Evolutionary conservation across 139 green algal species (phyloP).

Genomic region (Picochlorum sp.): DNA sequence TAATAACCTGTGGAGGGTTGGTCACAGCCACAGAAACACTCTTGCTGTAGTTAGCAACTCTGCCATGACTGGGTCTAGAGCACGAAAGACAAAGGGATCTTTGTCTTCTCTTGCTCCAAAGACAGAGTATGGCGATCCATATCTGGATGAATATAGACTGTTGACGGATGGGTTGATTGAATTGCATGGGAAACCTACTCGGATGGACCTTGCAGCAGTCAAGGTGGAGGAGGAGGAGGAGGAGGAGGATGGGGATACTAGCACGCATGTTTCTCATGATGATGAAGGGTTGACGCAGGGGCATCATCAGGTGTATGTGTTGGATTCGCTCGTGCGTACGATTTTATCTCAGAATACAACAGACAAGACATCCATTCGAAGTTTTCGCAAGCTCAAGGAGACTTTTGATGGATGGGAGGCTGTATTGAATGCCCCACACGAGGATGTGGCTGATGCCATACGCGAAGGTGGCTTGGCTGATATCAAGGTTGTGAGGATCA

Average conservation of each 20-base stretch:
- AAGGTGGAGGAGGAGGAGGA: background rate
- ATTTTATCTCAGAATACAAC: constrained; percentile 54
- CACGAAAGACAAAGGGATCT: no score
- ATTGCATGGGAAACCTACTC: constrained; percentile 13
- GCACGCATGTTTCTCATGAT: background rate
- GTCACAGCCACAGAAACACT: no score
- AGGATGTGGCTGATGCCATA: constrained; percentile 23
- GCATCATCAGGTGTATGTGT: background rate
- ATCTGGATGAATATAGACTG: background rate
- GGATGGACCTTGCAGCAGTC: background rate
- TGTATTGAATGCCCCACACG: constrained; percentile 21
- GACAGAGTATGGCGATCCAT: no score
- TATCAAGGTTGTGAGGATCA: constrained; percentile 59
- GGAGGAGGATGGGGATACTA: background rate
- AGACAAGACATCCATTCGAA: constrained; percentile 23
- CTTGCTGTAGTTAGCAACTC: no score
- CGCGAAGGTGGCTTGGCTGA: constrained; percentile 30
- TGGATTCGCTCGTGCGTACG: constrained; percentile 27
- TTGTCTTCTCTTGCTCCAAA: no score
- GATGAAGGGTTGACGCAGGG: background rate
- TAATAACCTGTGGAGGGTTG: no score
- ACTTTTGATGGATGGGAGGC: constrained; percentile 25
- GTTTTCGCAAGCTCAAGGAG: constrained; percentile 32
- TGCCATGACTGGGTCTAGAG: no score
- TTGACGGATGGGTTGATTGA: constrained; percentile 12